Evolutionary conservation across 2,329 filamentous ascomycete species (phyloP).

Genomic region (Xylariaceae sp.): DNA sequence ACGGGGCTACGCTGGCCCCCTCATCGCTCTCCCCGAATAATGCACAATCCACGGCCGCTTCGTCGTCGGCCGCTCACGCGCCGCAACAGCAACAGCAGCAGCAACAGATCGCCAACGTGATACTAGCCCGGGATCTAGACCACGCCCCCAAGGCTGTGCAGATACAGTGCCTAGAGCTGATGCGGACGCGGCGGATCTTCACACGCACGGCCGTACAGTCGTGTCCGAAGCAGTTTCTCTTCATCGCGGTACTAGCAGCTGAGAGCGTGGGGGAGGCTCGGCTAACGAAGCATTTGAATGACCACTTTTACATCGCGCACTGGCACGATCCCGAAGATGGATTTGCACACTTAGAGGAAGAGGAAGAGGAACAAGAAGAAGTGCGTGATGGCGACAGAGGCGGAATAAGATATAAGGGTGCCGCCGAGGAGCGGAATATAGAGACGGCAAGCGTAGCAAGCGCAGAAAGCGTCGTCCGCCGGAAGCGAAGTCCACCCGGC

Average conservation of each 20-base stretch:
- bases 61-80: not conserved
- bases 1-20: not conserved
- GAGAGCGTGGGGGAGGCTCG: slow-evolving; percentile 49
- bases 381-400: slow-evolving; percentile 20
- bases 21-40: slow-evolving; percentile 6
- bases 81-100: slow-evolving; percentile 15
- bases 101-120: slow-evolving; percentile 72
- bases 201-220: slow-evolving; percentile 75
- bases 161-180: slow-evolving; percentile 78
- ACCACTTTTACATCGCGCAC: slow-evolving; percentile 87
- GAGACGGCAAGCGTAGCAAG: slow-evolving; percentile 21
- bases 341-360: slow-evolving; percentile 75
- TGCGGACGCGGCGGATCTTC: slow-evolving; percentile 79
- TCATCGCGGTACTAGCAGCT: slow-evolving; percentile 70
- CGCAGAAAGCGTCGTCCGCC: slow-evolving; percentile 50
- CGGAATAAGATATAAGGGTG: too few relatives aligned
- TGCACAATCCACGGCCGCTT: slow-evolving; percentile 3
- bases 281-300: slow-evolving; percentile 69
- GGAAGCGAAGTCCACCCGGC: slow-evolving; percentile 20
- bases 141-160: slow-evolving; percentile 76
- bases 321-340: slow-evolving; percentile 77
- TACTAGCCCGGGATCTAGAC: slow-evolving; percentile 83
- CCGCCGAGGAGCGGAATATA: too few relatives aligned
- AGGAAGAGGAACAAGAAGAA: slow-evolving; percentile 40
- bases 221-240: slow-evolving; percentile 78